A percentile compares a stretch with the other conserved stretches of the same genome.
phyloP scores from a whole-genome alignment of 495 filamentous ascomycete species.

The Aspergillus steynii region DNA sequence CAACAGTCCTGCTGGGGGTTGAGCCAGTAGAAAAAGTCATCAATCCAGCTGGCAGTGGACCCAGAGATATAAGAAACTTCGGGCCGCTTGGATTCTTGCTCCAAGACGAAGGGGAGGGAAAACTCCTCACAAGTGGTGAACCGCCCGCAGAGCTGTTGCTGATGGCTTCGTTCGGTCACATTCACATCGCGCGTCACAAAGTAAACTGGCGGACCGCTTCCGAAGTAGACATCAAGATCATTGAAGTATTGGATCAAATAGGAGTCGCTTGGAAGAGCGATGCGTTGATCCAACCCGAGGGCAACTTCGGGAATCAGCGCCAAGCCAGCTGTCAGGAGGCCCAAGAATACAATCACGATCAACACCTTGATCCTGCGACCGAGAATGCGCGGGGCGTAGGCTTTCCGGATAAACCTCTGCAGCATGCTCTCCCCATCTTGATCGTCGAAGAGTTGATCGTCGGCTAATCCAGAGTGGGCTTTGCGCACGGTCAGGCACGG shows the following conservation, averaged over 20 bases:
- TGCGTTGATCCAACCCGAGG: conserved; percentile 89
- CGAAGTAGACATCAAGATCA: conserved; percentile 90
- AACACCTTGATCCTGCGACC: conserved; percentile 73
- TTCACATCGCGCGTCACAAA: conserved; percentile 87
- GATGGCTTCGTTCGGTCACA: conserved; percentile 67
- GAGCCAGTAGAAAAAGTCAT: conserved; percentile 95
- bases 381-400: conserved; percentile 81
- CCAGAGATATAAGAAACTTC: conserved; percentile 90
- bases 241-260: conserved; percentile 95
- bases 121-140: conserved; percentile 83
- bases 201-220: conserved; percentile 90
- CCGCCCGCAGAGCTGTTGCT: conserved; percentile 86
- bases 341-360: conserved; percentile 78
- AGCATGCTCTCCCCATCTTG: conserved; percentile 65
- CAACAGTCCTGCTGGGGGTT: conserved; percentile 89
- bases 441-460: conserved; percentile 63
- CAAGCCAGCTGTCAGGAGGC: conserved; percentile 80
- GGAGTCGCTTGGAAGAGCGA: conserved; percentile 88
- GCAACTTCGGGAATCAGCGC: conserved; percentile 81
- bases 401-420: conserved; percentile 82
- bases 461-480: conserved; percentile 54
- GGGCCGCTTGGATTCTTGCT: conserved; percentile 87
- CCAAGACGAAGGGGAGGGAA: conserved; percentile 83
- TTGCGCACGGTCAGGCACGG: conserved; percentile 79
- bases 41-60: conserved; percentile 92